Evolutionary conservation across 768 basidiomycete genomes (phyloP).

Genomic region (Grammothele lineata): DNA sequence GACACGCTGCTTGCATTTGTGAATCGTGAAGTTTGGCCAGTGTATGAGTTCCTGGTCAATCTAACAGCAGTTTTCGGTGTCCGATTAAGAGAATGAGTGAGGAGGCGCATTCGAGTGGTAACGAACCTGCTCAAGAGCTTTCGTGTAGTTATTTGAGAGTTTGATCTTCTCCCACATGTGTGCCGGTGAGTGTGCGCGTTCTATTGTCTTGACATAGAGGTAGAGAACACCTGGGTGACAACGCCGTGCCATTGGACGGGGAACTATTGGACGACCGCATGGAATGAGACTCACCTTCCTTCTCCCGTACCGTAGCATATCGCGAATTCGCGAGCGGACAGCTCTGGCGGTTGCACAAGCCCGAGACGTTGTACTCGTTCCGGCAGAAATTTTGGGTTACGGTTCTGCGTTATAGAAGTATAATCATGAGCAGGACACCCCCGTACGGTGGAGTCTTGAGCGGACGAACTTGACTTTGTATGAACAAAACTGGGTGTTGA

Average conservation of each 20-base stretch:
- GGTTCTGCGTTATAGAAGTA: slow-evolving; percentile 50
- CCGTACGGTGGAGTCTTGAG: too few species aligned
- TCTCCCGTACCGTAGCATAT: slow-evolving; percentile 97
- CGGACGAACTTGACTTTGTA: slow-evolving; percentile 95
- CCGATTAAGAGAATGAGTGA: too few species aligned
- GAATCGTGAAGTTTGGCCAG: slow-evolving; percentile 96
- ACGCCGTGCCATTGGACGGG: background rate
- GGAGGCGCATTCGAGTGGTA: background rate
- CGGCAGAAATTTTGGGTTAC: slow-evolving; percentile 96
- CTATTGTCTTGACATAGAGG: slow-evolving; percentile 96
- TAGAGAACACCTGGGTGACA: slow-evolving; percentile 70
- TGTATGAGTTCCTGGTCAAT: slow-evolving; percentile 95
- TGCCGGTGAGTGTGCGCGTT: slow-evolving; percentile 92
- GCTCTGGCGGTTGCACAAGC: slow-evolving; percentile 90
- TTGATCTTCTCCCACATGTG: slow-evolving; percentile 98
- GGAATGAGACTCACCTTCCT: slow-evolving; percentile 60
- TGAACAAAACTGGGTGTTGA: slow-evolving; percentile 93
- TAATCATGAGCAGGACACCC: slow-evolving; percentile 10
- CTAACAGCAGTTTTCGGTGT: too few species aligned
- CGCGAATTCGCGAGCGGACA: slow-evolving; percentile 98
- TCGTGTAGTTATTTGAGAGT: slow-evolving; percentile 90
- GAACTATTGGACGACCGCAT: background rate
- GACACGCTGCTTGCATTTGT: slow-evolving; percentile 98
- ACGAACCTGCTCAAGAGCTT: slow-evolving; percentile 89
- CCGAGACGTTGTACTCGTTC: slow-evolving; percentile 98